phyloP scores from a whole-genome alignment of 2,329 filamentous ascomycete genomes.

The Phoma sp. region DNA sequence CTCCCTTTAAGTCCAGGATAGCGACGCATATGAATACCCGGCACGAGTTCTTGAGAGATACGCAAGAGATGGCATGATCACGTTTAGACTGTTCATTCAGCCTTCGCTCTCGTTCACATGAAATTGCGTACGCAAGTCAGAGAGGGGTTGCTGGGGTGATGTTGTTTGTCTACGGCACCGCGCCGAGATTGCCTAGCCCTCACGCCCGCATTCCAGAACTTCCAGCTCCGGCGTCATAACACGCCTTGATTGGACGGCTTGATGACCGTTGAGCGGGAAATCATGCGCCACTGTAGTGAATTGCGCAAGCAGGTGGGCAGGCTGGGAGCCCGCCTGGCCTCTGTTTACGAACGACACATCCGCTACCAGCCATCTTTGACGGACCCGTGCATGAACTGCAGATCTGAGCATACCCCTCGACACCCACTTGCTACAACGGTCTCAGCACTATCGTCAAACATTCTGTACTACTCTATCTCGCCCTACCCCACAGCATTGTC shows the following conservation, averaged over 20 bases:
- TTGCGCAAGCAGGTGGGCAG: conserved; percentile 32
- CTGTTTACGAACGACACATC: conserved; percentile 42
- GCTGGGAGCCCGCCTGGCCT: conserved; percentile 27
- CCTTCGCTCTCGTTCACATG: conserved; percentile 6
- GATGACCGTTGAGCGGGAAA: conserved; percentile 21
- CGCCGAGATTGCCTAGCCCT: conserved; percentile 17
- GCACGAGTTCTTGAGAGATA: background rate
- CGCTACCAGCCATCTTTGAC: conserved; percentile 35
- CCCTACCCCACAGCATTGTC: conserved; percentile 14
- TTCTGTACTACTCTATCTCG: conserved; percentile 25
- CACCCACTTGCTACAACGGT: conserved; percentile 18
- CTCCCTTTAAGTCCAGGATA: conserved; percentile 3
- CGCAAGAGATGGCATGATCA: background rate
- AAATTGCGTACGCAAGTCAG: conserved; percentile 4
- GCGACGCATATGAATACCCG: background rate
- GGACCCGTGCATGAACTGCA: conserved; percentile 43
- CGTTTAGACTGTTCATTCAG: background rate
- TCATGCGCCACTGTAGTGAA: conserved; percentile 18
- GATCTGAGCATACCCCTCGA: conserved; percentile 36
- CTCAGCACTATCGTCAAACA: conserved; percentile 17
- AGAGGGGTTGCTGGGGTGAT: conserved; percentile 14
- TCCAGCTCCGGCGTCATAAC: conserved; percentile 2
- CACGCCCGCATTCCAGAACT: conserved; percentile 24
- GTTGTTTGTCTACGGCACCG: conserved; percentile 23
- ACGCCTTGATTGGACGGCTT: conserved; percentile 22